Evolutionary conservation across 306 rosid species (phyloP), one percentile per base, ranked within the genome.

Genomic region (Ormosia emarginata): DNA sequence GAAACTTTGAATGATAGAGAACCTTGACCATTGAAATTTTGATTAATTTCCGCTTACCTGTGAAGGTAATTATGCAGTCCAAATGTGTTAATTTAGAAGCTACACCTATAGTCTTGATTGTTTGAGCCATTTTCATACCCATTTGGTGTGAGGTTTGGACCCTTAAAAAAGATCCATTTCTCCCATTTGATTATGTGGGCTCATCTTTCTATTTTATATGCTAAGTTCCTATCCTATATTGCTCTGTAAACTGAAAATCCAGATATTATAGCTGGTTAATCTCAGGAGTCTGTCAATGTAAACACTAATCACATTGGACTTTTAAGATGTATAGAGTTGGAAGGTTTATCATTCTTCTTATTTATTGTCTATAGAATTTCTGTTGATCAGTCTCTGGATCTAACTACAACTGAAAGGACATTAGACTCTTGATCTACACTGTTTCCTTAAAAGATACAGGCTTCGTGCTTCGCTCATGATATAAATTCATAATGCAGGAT

Each of bases 401-500:
- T 79, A 10, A 37, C 64, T 52, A 71, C 46, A 69, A 69, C 67
- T 5, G 18, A 50, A 17, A 50, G 67, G 75, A 40, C 43, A 32
- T 61, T 76, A 49, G 73, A 32, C 71, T 62, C 79, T 55, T 43
- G 65, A 53, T 37, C 62, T 52, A 70, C 71, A 47, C 40, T n/a
- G 32, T 55, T 62, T 50, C 29, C 79, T 49, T 56, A 57, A 41
- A 59, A 43, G 43, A 29, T 56, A 40, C 46, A 73, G 36, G 46
- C 53, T 63, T 39, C 86, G 65, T 33, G 64, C 59, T 71, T 65
- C 24, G 61, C 76, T 83, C 46, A 67, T 44, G 71, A 55, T 53
- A 66, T 39, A 68, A 46, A 44, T 81, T 80, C 56, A 71, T 50
- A 52, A 36, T 78, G 86, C 95, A 93, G 97, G 91, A 62, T 75